Evolutionary conservation across 192 early-diverging fungal genomes (phyloP).

Genomic region (Obelidium mucronatum): DNA sequence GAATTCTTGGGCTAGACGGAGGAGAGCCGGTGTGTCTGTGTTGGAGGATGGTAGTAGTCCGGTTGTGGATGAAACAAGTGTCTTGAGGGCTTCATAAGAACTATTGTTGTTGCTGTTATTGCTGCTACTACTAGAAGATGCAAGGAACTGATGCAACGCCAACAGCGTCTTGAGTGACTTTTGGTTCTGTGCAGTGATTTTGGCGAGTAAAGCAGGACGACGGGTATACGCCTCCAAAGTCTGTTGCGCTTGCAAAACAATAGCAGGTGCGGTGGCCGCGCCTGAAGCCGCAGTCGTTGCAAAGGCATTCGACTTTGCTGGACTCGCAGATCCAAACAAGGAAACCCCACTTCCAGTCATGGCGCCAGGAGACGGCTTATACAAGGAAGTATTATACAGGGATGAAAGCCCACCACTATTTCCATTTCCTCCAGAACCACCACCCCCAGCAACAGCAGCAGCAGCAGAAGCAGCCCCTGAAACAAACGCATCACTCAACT

Average conservation of each 20-base stretch:
- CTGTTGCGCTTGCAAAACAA: not conserved
- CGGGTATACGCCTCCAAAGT: slow-evolving; percentile 6
- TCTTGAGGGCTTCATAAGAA: not conserved
- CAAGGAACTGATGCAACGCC: not conserved
- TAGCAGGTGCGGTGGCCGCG: not conserved
- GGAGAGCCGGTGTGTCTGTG: slow-evolving; percentile 61
- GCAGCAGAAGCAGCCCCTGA: not conserved
- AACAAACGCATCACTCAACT: slow-evolving; percentile 67
- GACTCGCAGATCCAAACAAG: not conserved
- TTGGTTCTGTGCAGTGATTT: not conserved
- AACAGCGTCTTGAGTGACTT: not conserved
- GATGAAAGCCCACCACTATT: not conserved
- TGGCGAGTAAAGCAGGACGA: not conserved
- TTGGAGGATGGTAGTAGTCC: slow-evolving; percentile 67
- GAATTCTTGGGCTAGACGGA: slow-evolving; percentile 70
- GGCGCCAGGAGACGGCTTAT: not conserved
- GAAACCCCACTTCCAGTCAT: slow-evolving; percentile 19
- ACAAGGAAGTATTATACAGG: not conserved
- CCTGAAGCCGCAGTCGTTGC: not conserved
- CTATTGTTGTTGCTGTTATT: not conserved
- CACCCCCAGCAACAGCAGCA: not conserved
- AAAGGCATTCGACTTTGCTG: not conserved
- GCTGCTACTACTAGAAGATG: not conserved
- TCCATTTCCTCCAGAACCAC: not conserved
- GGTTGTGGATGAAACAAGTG: not conserved